phyloP scores from a whole-genome alignment of 1,284 basidiomycete genomes.

The Heterobasidion occidentale region DNA sequence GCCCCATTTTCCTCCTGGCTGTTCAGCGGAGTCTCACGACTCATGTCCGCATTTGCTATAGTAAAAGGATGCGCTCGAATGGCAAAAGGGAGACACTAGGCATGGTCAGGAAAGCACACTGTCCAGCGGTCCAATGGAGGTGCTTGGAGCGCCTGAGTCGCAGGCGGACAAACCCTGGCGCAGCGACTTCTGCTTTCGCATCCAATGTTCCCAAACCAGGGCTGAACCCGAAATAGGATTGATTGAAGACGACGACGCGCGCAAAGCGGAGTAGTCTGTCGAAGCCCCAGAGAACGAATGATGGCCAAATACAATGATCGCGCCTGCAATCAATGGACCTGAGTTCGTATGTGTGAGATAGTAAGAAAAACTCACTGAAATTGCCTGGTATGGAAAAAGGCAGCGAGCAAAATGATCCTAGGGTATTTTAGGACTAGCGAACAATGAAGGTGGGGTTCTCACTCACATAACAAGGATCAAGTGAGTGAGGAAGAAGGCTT shows the following conservation, averaged over 20 bases:
- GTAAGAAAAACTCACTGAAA: conserved; percentile 14
- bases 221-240: conserved; percentile 28
- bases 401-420: conserved; percentile 16
- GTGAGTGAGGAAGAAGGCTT: conserved; percentile 19
- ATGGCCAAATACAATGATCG: conserved; percentile 42
- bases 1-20: conserved; percentile 1
- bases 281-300: conserved; percentile 56
- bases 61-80: conserved; percentile 49
- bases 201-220: conserved; percentile 20
- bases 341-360: neutral
- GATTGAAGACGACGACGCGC: conserved; percentile 46
- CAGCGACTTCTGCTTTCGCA: conserved; percentile 38
- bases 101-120: conserved; percentile 40
- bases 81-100: conserved; percentile 32
- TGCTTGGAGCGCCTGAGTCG: conserved; percentile 33
- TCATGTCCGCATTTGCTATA: conserved; percentile 27
- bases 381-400: conserved; percentile 26
- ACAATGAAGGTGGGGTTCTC: neutral
- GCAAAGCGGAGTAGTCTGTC: conserved; percentile 48
- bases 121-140: conserved; percentile 41
- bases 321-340: conserved; percentile 8
- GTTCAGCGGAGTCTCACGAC: conserved; percentile 6
- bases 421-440: neutral
- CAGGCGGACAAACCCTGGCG: conserved; percentile 42
- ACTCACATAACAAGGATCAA: conserved; percentile 17